Evolutionary conservation across 208 protist species (phyloP), one percentile per base, ranked within the genome.

Genomic region (Porcisia deanei): DNA sequence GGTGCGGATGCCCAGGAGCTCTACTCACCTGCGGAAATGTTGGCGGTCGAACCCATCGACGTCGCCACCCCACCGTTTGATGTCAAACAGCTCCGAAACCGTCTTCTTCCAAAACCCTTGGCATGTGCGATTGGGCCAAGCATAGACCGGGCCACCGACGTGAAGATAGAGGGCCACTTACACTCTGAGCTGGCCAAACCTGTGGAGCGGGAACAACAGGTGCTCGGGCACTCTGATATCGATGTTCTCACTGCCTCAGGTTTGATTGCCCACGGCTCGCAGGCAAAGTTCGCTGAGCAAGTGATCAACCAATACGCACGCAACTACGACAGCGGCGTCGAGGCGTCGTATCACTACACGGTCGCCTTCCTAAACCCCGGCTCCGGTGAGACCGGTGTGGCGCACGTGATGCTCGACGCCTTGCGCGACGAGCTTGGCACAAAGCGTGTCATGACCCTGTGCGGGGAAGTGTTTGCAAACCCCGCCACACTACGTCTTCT

Each of bases 351-450:
- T 45, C 72, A 91, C 8, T 80, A 94, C 70, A 88, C 91, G 6
- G 37, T 90, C 30, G 89, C 84, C 34, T 71, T 97, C 68, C 82
- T 97, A 45, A 97, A 97, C 77, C 87, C 88, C 52, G 9, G 53
- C 39, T 91, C 92, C 0, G 92, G 92, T 45, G 90, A 97, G 49
- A 63, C 66, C 16, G 71, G 54, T 0, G 76, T 87, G 20, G 76
- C 82, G 20, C 45, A 71, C 34, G 41, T 82, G 30, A 84, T 97
- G 55, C 45, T 82, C 37, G 71, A 71, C 7, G 61, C 60, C 12
- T 80, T 97, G 81, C 74, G 65, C 7, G 64, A 73, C 25, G 73
- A 86, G 68, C 78, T 97, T n/a, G 89, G 88, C 49, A 39, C 25
- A 22, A 67, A 89, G 25, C 88, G 85, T 18, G 88, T 97, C 16